A percentile compares a stretch with the other conserved stretches of the same genome.
phyloP scores from a whole-genome alignment of 345 rosid genomes.

The Eucalyptus caleyi region DNA sequence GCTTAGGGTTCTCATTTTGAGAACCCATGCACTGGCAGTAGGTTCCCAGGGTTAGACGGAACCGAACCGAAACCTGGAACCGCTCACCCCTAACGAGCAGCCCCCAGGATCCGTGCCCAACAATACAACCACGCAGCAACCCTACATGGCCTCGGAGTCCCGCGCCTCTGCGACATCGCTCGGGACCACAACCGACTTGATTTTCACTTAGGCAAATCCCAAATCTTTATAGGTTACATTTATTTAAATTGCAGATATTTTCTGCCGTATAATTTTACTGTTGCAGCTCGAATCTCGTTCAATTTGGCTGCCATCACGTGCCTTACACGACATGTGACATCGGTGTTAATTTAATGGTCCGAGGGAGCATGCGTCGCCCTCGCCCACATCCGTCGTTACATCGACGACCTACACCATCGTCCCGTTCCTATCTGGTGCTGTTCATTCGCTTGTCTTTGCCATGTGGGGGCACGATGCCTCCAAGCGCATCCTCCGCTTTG shows the following conservation, averaged over 20 bases:
- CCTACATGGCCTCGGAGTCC: neutral
- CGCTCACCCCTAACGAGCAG: too few species aligned
- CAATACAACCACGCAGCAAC: neutral
- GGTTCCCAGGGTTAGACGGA: too few species aligned
- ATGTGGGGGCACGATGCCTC: neutral
- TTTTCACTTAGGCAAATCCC: neutral
- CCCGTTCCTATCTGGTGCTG: neutral
- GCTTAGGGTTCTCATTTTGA: too few species aligned
- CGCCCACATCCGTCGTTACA: neutral
- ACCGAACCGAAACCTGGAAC: too few species aligned
- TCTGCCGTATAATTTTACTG: neutral
- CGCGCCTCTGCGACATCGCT: accelerated
- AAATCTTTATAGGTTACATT: neutral
- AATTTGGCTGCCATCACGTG: neutral
- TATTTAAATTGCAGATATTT: neutral
- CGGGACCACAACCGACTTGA: neutral
- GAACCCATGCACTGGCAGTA: too few species aligned
- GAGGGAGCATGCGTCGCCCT: neutral
- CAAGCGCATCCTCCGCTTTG: neutral
- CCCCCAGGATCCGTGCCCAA: neutral
- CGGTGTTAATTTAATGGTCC: neutral
- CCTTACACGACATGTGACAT: neutral
- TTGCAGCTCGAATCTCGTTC: neutral
- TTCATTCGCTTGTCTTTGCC: neutral
- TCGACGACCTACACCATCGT: neutral